phyloP scores from a whole-genome alignment of 2,329 filamentous ascomycete genomes.

The Cladobotryum protrusum region DNA sequence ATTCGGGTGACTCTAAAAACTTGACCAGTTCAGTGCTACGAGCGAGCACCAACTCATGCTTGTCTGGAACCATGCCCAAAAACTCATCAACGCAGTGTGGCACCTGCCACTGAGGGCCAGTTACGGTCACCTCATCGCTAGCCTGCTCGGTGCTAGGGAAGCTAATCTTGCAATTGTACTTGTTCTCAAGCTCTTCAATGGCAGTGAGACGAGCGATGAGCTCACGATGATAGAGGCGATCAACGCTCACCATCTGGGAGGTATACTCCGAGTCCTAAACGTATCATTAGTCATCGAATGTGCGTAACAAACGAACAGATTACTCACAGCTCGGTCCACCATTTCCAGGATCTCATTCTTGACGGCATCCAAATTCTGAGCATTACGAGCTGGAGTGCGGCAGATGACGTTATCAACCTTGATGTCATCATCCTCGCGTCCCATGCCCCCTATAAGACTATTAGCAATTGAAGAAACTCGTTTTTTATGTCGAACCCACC shows the following conservation, averaged over 20 bases:
- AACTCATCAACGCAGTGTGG: slow-evolving; percentile 95
- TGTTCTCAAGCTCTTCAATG: slow-evolving; percentile 93
- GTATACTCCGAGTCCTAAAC: slow-evolving; percentile 87
- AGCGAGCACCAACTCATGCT: slow-evolving; percentile 81
- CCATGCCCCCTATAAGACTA: slow-evolving; percentile 50
- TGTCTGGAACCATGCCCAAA: slow-evolving; percentile 95
- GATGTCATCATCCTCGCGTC: slow-evolving; percentile 94
- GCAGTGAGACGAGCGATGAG: slow-evolving; percentile 81
- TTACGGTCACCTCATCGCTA: slow-evolving; percentile 92
- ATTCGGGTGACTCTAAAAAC: slow-evolving; percentile 76
- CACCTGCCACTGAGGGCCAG: slow-evolving; percentile 96
- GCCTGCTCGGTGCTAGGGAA: slow-evolving; percentile 97
- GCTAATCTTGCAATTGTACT: slow-evolving; percentile 99
- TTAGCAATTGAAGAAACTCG: slow-evolving; percentile 19
- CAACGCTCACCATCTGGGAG: slow-evolving; percentile 86
- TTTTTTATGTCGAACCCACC: slow-evolving; percentile 38
- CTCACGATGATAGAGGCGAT: slow-evolving; percentile 91
- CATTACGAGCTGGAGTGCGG: slow-evolving; percentile 92
- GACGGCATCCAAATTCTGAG: slow-evolving; percentile 91
- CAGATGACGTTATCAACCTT: slow-evolving; percentile 99
- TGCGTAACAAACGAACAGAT: neutral
- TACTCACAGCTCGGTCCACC: slow-evolving; percentile 83
- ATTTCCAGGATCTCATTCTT: slow-evolving; percentile 99
- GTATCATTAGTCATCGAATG: slow-evolving; percentile 6
- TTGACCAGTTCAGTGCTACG: slow-evolving; percentile 69